Base-by-base conservation (phyloP, 148 eudicot genomes). In the Nyssa sinensis region DNA sequence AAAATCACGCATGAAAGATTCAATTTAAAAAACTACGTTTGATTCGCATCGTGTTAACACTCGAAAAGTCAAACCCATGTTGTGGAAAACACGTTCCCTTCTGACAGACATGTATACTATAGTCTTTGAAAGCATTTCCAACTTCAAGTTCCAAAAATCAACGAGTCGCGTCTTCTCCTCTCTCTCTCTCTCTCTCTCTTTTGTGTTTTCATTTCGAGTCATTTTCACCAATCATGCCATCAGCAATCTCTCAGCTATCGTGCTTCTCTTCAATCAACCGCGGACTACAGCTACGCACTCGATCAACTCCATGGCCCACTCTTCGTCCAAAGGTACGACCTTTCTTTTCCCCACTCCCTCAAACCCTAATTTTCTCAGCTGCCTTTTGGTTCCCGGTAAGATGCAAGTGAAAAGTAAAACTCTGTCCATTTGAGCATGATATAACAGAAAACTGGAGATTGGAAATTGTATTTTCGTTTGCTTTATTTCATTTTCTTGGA, bases 281-380 rank as follows among this genome's bases (percentile, higher is more conserved):
- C 44, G 27, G 62, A 7, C 32, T 30, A 17, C 69, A 47, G 25
- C 31, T 23, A 3, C 69, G 4, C 7, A 33, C 44, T 0, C 69
- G 69, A 47, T 49, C 70, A 14, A 25, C 47, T 24, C 49, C 62
- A 14, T 63, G 41, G 39, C 44, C 23, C 16, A 14, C 30, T 51
- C 29, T 74, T 74, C 76, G 76, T 32, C 41, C 47, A 23, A 74
- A 74, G 76, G 76, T 74, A 63, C 59, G 0, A 2, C 25, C 57
- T 49, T 13, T 49, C 57, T 49, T 39, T 39, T 4, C 57, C 16
- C 1, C 3, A 5, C 29, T 4, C 21, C 12, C 28, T 31, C 10
- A 35, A 65, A 33, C 47, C n/a, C 71, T 47, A 24, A 68, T 41
- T 25, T 28, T 2, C 33, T 13, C 14, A 23, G 12, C 25, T 66